Percentiles rank a stretch among this genome's conserved stretches.
Evolutionary conservation across 1,139 yeast genomes (phyloP).

Genomic region (Insectozyma bohioensis): DNA sequence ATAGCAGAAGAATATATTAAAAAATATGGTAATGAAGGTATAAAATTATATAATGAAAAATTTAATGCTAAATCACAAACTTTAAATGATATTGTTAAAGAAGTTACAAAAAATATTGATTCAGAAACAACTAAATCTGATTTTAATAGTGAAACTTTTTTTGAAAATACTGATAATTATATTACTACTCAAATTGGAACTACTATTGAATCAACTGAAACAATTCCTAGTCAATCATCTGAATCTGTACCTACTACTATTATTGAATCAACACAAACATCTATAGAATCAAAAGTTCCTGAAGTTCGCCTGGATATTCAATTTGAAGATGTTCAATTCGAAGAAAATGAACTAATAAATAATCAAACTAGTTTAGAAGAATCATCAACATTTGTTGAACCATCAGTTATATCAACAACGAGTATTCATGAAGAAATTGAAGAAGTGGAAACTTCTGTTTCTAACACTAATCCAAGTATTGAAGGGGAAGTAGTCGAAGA

Average conservation of each 20-base stretch:
- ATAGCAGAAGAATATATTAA: constrained; percentile 26
- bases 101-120: constrained; percentile 21
- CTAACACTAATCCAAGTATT: background rate
- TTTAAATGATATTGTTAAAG: constrained; percentile 18
- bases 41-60: constrained; percentile 42
- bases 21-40: constrained; percentile 21
- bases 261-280: background rate
- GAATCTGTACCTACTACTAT: background rate
- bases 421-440: constrained; percentile 7
- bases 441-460: constrained; percentile 5
- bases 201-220: constrained; percentile 11
- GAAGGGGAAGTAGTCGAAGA: constrained; percentile 3
- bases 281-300: no score
- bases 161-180: constrained; percentile 17
- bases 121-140: constrained; percentile 16
- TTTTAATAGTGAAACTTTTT: constrained; percentile 21
- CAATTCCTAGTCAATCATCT: constrained; percentile 3
- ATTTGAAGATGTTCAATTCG: no score
- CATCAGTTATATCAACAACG: constrained; percentile 1
- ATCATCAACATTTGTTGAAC: background rate
- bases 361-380: background rate
- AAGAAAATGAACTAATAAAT: background rate
- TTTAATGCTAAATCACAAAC: constrained; percentile 19
- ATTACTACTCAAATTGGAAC: constrained; percentile 13
- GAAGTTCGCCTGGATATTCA: no score